phyloP scores from a whole-genome alignment of 495 filamentous ascomycete genomes.

The Gamarada debralockiae region DNA sequence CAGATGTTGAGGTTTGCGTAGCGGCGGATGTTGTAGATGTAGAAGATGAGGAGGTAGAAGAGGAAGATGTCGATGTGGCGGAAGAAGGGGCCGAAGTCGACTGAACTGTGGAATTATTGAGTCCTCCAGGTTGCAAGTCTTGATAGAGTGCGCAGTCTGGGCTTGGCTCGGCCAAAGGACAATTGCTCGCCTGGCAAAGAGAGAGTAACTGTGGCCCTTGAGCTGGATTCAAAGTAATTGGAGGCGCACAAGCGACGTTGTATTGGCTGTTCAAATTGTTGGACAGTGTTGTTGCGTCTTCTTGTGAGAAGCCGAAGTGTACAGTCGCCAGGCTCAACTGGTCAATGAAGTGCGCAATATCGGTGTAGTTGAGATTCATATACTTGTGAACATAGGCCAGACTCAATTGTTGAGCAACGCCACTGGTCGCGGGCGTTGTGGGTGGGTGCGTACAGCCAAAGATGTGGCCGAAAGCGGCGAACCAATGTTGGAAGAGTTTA shows the following conservation, averaged over 20 bases:
- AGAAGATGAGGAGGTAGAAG: neutral
- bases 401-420: neutral
- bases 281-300: constrained; percentile 15
- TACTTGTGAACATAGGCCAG: constrained; percentile 22
- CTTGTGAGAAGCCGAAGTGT: constrained; percentile 19
- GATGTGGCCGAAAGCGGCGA: constrained; percentile 14
- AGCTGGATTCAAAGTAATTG: neutral
- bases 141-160: constrained; percentile 18
- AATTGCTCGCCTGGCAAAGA: constrained; percentile 17
- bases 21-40: neutral
- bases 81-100: neutral
- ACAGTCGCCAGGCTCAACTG: constrained; percentile 10
- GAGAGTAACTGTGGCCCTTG: constrained; percentile 6
- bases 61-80: neutral
- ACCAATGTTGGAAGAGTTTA: constrained; percentile 20
- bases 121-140: constrained; percentile 12
- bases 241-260: constrained; percentile 22
- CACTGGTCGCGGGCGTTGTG: constrained; percentile 2
- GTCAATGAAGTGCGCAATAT: constrained; percentile 23
- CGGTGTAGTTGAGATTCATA: constrained; percentile 23
- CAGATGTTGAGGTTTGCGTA: neutral
- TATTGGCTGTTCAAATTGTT: constrained; percentile 13
- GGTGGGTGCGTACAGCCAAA: constrained; percentile 21
- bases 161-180: constrained; percentile 17
- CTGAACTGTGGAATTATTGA: neutral